A percentile compares a stretch with the other conserved stretches of the same genome.
Evolutionary conservation across 2,329 filamentous ascomycete species (phyloP).

Genomic region (Fusarium sp.): DNA sequence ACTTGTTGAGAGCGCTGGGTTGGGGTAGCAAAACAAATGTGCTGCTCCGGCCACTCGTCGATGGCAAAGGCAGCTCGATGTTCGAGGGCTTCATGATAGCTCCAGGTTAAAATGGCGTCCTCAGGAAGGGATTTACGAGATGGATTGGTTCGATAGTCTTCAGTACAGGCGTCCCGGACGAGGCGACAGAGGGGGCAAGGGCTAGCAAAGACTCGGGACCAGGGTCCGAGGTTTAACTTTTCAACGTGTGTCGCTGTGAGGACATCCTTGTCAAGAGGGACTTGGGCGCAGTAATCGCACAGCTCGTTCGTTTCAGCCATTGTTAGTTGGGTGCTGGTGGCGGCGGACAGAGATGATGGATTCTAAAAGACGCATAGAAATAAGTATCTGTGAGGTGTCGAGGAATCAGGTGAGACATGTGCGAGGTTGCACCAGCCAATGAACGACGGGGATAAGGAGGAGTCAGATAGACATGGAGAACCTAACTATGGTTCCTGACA

Average conservation of each 20-base stretch:
- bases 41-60: not conserved
- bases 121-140: not conserved
- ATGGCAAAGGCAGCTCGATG: not conserved
- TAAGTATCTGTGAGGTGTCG: not conserved
- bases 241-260: not conserved
- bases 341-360: not conserved
- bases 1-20: too few species aligned
- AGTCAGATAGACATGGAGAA: not conserved
- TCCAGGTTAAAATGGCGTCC: not conserved
- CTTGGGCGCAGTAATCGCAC: not conserved
- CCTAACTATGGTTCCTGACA: not conserved
- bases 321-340: too few species aligned
- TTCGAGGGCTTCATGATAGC: not conserved
- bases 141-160: not conserved
- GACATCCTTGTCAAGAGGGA: not conserved
- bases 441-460: not conserved
- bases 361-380: not conserved
- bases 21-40: not conserved
- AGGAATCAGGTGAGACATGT: not conserved
- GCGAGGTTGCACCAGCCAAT: not conserved
- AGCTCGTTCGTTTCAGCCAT: not conserved
- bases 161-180: not conserved
- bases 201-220: not conserved
- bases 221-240: not conserved
- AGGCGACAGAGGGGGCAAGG: not conserved